Conservation (phyloP, 2,329 filamentous ascomycete genomes). For the Xylariaceae sp. region DNA sequence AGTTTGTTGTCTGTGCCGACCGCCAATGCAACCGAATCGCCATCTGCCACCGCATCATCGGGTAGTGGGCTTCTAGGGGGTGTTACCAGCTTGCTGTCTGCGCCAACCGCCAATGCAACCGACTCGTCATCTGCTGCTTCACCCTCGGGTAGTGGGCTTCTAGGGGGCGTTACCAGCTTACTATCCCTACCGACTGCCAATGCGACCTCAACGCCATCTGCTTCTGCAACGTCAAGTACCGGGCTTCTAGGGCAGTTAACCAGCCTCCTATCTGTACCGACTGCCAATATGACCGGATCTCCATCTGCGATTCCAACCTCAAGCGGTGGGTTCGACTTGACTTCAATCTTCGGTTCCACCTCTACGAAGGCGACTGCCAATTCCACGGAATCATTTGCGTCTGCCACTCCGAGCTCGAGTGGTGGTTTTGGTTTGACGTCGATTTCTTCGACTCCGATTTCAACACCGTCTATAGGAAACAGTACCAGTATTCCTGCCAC, state of each 20-base stretch:
- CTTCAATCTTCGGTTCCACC: slow-evolving; percentile 7
- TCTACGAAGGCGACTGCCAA: not conserved
- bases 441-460: slow-evolving; percentile 11
- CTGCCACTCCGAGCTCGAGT: slow-evolving; percentile 5
- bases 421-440: slow-evolving; percentile 17
- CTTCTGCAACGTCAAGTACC: not conserved
- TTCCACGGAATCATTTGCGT: not conserved
- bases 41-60: not conserved
- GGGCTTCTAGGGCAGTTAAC: slow-evolving; percentile 4
- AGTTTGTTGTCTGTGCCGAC: slow-evolving; percentile 6
- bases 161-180: slow-evolving; percentile 3
- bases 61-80: not conserved
- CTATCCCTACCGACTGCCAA: not conserved
- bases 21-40: slow-evolving; percentile 19
- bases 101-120: not conserved
- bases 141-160: not conserved
- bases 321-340: slow-evolving; percentile 13
- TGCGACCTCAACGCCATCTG: not conserved
- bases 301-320: slow-evolving; percentile 1
- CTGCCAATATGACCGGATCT: slow-evolving; percentile 20
- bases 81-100: not conserved
- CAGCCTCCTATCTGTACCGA: slow-evolving; percentile 5
- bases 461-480: slow-evolving; percentile 18
- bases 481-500: slow-evolving; percentile 20
- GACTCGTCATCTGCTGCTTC: not conserved